A percentile compares a stretch with the other conserved stretches of the same genome.
Conservation (phyloP, 2,329 filamentous ascomycete genomes). For the Penicillium sumatraense region DNA sequence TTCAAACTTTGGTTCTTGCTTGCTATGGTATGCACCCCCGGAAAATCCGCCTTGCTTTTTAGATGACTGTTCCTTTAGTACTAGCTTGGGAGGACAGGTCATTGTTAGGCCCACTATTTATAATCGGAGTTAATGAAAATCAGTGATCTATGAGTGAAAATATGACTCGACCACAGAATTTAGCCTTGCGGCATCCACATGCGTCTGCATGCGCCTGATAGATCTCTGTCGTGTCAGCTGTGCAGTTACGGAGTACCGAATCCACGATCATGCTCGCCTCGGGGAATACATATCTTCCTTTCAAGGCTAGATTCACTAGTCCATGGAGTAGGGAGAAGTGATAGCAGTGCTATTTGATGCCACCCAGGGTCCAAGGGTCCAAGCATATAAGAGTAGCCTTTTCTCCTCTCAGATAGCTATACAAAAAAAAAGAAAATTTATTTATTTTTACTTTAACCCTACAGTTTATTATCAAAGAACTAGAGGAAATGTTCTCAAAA, state of each 20-base stretch:
- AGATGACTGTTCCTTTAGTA: background rate
- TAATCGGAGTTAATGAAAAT: background rate
- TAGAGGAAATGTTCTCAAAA: conserved; percentile 10
- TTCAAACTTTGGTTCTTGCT: background rate
- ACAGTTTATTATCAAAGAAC: background rate
- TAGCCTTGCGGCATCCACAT: background rate
- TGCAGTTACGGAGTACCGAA: conserved; percentile 6
- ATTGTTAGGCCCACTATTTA: background rate
- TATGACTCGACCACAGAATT: conserved; percentile 6
- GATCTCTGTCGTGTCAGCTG: conserved; percentile 15
- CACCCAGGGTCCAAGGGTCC: background rate
- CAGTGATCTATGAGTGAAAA: conserved; percentile 2
- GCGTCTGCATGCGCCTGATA: conserved; percentile 13
- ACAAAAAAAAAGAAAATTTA: background rate
- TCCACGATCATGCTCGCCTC: background rate
- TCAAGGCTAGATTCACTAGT: background rate
- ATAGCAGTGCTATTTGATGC: conserved; percentile 3
- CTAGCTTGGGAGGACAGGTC: background rate
- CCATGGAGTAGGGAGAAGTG: background rate
- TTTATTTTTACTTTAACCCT: background rate
- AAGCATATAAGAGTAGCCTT: conserved; percentile 15
- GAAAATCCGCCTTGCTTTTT: conserved; percentile 1
- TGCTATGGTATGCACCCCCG: background rate
- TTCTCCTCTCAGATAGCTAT: background rate
- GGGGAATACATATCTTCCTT: background rate